These are phyloP conservation scores for Haematococcus sp. DNA, from an alignment of 139 green algal species.

Conservation along the genomic window DNA sequence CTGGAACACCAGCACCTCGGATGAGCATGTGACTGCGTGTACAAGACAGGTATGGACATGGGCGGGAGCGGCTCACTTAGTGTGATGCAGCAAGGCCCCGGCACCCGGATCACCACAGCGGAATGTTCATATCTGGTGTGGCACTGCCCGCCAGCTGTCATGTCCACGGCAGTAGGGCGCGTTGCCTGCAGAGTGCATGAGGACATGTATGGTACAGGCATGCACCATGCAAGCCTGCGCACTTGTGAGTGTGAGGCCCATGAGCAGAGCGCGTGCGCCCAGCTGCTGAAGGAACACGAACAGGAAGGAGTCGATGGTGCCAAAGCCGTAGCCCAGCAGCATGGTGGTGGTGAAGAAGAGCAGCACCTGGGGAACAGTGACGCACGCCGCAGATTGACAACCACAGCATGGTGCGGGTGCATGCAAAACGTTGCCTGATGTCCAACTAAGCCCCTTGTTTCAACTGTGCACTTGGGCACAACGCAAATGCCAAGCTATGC, in stretches of 20 bases:
- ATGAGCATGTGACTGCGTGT: constrained; percentile 34
- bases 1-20: constrained; percentile 50
- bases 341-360: constrained; percentile 3
- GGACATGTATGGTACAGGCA: neutral
- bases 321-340: constrained; percentile 22
- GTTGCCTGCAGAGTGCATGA: no score
- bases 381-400: neutral
- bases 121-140: no score
- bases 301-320: constrained; percentile 45
- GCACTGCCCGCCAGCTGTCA: no score
- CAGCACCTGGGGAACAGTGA: no score
- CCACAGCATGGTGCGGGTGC: no score
- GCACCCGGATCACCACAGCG: no score
- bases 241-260: constrained; percentile 50
- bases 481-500: neutral
- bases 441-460: neutral
- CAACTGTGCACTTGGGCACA: neutral
- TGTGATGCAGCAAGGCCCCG: no score
- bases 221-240: neutral
- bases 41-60: no score
- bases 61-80: no score
- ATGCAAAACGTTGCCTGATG: neutral
- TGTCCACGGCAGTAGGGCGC: no score
- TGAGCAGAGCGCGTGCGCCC: constrained; percentile 32
- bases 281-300: constrained; percentile 50